phyloP scores from a whole-genome alignment of 495 filamentous ascomycete genomes.

The Daldinia concentrica region DNA sequence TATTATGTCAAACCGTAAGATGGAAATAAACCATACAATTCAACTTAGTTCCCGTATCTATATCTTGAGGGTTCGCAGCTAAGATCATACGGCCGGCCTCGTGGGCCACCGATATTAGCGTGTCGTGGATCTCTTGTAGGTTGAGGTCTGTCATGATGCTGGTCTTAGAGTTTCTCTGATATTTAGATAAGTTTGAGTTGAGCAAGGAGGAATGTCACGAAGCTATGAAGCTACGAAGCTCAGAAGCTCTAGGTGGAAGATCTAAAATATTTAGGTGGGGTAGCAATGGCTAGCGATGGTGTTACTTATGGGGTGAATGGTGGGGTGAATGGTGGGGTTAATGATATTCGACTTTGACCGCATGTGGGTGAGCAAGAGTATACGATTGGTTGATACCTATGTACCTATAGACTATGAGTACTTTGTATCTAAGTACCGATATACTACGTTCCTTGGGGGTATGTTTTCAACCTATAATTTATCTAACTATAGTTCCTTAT shows the following conservation, averaged over 20 bases:
- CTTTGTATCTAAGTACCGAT: background rate
- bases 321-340: slow-evolving; percentile 14
- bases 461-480: too few species aligned
- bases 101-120: slow-evolving; percentile 75
- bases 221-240: background rate
- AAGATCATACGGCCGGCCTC: slow-evolving; percentile 85
- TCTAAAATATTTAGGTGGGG: slow-evolving; percentile 23
- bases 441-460: background rate
- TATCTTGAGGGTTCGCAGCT: slow-evolving; percentile 72
- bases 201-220: slow-evolving; percentile 7
- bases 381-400: slow-evolving; percentile 18
- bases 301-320: background rate
- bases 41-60: slow-evolving; percentile 76
- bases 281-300: slow-evolving; percentile 3
- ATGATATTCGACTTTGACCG: slow-evolving; percentile 12
- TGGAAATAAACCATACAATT: slow-evolving; percentile 68
- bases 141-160: slow-evolving; percentile 63
- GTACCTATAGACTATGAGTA: background rate
- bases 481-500: background rate
- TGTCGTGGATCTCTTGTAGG: slow-evolving; percentile 82
- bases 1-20: background rate
- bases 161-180: background rate
- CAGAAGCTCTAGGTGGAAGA: background rate
- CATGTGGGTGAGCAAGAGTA: slow-evolving; percentile 34
- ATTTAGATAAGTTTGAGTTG: background rate